Evolutionary conservation across 768 basidiomycete species (phyloP).

Genomic region (Nevesoporus exiguus): DNA sequence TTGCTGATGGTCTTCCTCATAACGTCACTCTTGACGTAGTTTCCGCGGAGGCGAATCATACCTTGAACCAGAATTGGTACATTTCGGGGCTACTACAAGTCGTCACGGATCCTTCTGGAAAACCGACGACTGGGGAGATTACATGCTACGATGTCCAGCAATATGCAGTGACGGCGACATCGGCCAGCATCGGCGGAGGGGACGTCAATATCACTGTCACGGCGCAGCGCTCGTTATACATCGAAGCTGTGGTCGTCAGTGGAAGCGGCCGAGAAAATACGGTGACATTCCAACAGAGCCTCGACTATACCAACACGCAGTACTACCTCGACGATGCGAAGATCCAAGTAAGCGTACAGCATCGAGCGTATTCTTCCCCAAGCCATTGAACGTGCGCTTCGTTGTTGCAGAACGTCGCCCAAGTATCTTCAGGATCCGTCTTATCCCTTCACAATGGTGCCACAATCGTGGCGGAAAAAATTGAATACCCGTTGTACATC

Average conservation of each 20-base stretch:
- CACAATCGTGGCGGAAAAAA: slow-evolving; percentile 43
- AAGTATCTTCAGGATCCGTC: slow-evolving; percentile 46
- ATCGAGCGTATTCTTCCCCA: background rate
- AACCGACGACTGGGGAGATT: slow-evolving; percentile 68
- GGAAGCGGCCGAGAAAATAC: slow-evolving; percentile 57
- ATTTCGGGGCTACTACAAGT: slow-evolving; percentile 70
- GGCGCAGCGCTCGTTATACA: slow-evolving; percentile 53
- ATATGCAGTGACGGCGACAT: slow-evolving; percentile 50
- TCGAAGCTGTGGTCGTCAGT: slow-evolving; percentile 58
- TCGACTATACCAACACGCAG: slow-evolving; percentile 62
- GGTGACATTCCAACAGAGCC: slow-evolving; percentile 59
- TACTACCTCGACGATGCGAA: slow-evolving; percentile 48
- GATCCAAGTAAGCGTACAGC: slow-evolving; percentile 33
- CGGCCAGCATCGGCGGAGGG: slow-evolving; percentile 40
- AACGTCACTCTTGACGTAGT: slow-evolving; percentile 69
- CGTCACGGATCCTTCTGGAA: slow-evolving; percentile 56
- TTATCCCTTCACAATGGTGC: slow-evolving; percentile 48
- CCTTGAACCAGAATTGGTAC: slow-evolving; percentile 75
- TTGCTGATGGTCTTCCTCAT: slow-evolving; percentile 68
- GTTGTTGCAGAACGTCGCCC: slow-evolving; percentile 43
- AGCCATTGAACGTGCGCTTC: background rate
- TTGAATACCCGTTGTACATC: slow-evolving; percentile 51
- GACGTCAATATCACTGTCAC: slow-evolving; percentile 60
- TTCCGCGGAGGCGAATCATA: slow-evolving; percentile 62
- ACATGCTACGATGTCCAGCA: slow-evolving; percentile 53